Base-by-base conservation (phyloP, 164 flowering plant species). In the Platanus orientalis region DNA sequence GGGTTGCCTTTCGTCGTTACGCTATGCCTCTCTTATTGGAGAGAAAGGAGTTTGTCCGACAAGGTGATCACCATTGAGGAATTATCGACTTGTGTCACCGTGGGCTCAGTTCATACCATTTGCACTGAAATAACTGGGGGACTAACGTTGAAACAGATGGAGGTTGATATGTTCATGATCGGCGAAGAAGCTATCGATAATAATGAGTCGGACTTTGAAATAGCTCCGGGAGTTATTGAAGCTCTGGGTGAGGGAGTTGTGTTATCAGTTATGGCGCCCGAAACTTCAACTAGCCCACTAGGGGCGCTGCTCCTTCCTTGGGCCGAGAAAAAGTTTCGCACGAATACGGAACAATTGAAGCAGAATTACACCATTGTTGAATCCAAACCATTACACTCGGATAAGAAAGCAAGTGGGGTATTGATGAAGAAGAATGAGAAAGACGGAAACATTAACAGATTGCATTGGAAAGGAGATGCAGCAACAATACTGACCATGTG, bases 1-100 rank as follows among this genome's bases (percentile, higher is more conserved):
- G 72, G 65, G 7, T 54, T 67, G 65, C 65, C 74, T 19, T 57
- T 73, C 21, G 66, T 56, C 17, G 25, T 72, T 49, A 54, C 69
- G 10, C 16, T 69, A 49, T 64, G 69, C 24, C 34, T 69, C 19
- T 19, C 17, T 20, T 45, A 25, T 16, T 66, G 73, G 76, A 71
- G 30, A 0, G 29, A 36, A 40, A 71, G 57, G 36, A 14, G 30
- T 25, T 28, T 19, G 1, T 13, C 2, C 19, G 21, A 62, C 13
- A 36, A 64, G 26, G 68, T 58, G n/a, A 17, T 28, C n/a, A n/a
- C n/a, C 0, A 51, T n/a, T 12, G 60, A 42, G 23, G 54, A 71
- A 24, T 20, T 48, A 21, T 73, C 49, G 16, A 71, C 66, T 21
- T 53, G 63, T 62, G 51, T 51, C 47, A 63, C 58, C 23, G 30